phyloP scores from a whole-genome alignment of 768 basidiomycete genomes.

The Daedaleopsis sinensis region DNA sequence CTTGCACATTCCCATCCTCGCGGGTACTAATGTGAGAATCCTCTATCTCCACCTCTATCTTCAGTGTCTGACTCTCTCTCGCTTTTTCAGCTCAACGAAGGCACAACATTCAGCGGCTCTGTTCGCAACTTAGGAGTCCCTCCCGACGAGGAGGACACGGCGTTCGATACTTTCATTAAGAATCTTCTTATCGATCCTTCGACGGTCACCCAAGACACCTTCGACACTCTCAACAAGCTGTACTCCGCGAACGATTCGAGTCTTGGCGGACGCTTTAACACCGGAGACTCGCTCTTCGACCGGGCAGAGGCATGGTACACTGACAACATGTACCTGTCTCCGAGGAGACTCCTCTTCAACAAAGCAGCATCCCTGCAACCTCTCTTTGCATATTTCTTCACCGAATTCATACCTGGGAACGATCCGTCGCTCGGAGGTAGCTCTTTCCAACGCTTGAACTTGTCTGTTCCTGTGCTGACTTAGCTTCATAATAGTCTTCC shows the following conservation, averaged over 20 bases:
- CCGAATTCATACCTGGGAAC: slow-evolving; percentile 60
- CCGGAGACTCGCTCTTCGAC: slow-evolving; percentile 62
- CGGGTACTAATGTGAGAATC: slow-evolving; percentile 54
- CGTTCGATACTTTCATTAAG: slow-evolving; percentile 51
- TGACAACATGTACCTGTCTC: slow-evolving; percentile 56
- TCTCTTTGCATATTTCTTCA: slow-evolving; percentile 57
- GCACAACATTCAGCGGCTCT: slow-evolving; percentile 44
- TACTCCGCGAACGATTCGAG: slow-evolving; percentile 53
- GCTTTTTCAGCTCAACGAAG: slow-evolving; percentile 53
- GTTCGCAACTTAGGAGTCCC: slow-evolving; percentile 44
- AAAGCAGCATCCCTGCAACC: slow-evolving; percentile 49
- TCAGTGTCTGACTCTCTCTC: too few species aligned
- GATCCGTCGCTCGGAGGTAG: slow-evolving; percentile 51
- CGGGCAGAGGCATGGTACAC: slow-evolving; percentile 60
- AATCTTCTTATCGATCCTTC: slow-evolving; percentile 55
- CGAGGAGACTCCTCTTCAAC: slow-evolving; percentile 52
- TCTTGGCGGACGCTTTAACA: slow-evolving; percentile 55
- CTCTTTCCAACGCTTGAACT: background rate
- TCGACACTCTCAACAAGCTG: slow-evolving; percentile 40
- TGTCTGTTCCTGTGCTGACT: background rate
- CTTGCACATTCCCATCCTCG: slow-evolving; percentile 54
- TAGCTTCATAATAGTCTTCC: slow-evolving; percentile 39
- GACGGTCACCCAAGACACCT: slow-evolving; percentile 45
- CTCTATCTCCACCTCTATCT: too few species aligned
- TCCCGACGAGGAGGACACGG: slow-evolving; percentile 42